A percentile compares a stretch with the other conserved stretches of the same genome.
Conservation (phyloP, 1,284 basidiomycete species). For the Mrakiaceae sp. region DNA sequence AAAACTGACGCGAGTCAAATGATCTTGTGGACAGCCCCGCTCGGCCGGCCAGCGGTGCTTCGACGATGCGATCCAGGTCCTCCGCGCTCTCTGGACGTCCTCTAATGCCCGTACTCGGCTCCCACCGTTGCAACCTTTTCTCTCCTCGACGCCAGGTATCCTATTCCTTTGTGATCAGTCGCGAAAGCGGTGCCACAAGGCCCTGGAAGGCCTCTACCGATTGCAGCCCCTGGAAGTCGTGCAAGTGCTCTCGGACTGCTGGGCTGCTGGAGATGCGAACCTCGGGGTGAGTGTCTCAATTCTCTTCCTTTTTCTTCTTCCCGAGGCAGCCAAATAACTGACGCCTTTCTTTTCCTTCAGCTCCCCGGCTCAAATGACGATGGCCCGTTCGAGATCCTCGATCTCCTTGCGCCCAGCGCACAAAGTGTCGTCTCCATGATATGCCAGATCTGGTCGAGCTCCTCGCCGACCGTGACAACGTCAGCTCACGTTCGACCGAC, state of each 20-base stretch:
- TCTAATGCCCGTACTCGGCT: constrained; percentile 31
- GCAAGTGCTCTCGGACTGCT: constrained; percentile 62
- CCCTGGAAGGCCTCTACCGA: constrained; percentile 76
- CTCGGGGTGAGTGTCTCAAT: constrained; percentile 12
- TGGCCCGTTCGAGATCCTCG: constrained; percentile 65
- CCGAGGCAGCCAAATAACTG: constrained; percentile 22
- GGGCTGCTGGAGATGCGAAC: constrained; percentile 41
- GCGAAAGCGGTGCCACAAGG: constrained; percentile 56
- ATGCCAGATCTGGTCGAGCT: constrained; percentile 35
- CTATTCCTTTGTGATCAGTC: constrained; percentile 48
- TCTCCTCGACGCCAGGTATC: constrained; percentile 5
- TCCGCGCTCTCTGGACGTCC: constrained; percentile 56
- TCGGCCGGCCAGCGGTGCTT: constrained; percentile 59
- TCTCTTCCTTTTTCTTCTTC: constrained; percentile 28
- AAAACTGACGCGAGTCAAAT: too few relatives aligned
- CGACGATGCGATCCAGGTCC: constrained; percentile 55
- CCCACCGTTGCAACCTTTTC: too few relatives aligned
- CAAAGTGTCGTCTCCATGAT: constrained; percentile 82
- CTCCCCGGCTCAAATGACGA: constrained; percentile 22
- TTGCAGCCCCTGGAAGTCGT: constrained; percentile 67
- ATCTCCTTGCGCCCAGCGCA: constrained; percentile 69
- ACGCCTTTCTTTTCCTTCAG: not conserved
- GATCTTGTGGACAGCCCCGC: constrained; percentile 40
- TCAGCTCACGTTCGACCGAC: not conserved
- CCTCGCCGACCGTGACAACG: too few relatives aligned